A percentile compares a stretch with the other conserved stretches of the same genome.
phyloP scores from a whole-genome alignment of 345 rosid species.

The Melaleuca quinquenervia region DNA sequence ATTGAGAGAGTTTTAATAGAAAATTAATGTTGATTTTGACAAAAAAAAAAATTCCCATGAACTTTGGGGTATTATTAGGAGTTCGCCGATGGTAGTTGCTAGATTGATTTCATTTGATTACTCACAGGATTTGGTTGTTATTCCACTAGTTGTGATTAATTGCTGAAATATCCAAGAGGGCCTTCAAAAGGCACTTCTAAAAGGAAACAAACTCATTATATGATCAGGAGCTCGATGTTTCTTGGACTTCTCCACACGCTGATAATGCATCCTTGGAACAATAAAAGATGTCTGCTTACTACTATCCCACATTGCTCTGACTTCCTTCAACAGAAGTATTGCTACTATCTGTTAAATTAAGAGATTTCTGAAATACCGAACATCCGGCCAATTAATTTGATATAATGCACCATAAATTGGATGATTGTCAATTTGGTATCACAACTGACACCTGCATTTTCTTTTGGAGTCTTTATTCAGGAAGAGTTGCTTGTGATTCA shows the following conservation, averaged over 20 bases:
- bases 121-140: background rate
- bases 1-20: background rate
- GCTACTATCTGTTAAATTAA: too few relatives aligned
- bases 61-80: background rate
- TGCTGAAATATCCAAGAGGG: background rate
- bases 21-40: background rate
- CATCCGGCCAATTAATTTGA: too few relatives aligned
- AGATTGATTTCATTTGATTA: background rate
- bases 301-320: too few relatives aligned
- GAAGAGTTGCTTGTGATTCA: too few relatives aligned
- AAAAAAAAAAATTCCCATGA: too few relatives aligned
- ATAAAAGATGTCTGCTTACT: too few relatives aligned
- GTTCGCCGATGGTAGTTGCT: background rate
- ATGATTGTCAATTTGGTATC: too few relatives aligned
- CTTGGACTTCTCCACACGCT: background rate
- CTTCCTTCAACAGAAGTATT: too few relatives aligned
- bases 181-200: background rate
- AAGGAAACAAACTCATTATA: background rate
- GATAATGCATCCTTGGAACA: background rate
- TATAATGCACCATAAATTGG: too few relatives aligned
- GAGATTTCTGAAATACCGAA: too few relatives aligned
- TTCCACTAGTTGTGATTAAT: background rate
- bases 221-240: background rate
- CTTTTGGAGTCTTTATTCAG: too few relatives aligned
- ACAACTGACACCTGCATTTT: too few relatives aligned